Percentiles rank a stretch among this genome's conserved stretches.
Evolutionary conservation across 1,284 basidiomycete genomes (phyloP).

Genomic region (Athelia sp.): DNA sequence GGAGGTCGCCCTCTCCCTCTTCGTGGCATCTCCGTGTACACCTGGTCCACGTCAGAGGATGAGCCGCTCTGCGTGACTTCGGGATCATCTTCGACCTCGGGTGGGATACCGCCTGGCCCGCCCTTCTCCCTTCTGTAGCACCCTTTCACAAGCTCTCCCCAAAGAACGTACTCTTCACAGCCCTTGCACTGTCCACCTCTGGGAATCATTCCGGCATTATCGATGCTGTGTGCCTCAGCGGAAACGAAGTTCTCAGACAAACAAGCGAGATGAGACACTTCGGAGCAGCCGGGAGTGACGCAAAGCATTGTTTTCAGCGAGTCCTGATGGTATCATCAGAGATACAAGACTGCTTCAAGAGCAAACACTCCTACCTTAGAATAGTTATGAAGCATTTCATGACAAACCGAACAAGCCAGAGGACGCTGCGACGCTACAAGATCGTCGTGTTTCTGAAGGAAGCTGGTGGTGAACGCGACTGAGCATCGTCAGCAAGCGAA

Average conservation of each 20-base stretch:
- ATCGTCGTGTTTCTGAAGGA: conserved; percentile 48
- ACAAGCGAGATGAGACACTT: conserved; percentile 66
- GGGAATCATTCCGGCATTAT: conserved; percentile 46
- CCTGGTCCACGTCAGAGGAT: no score
- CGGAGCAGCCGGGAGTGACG: conserved; percentile 41
- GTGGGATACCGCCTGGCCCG: conserved; percentile 16
- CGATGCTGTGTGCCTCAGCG: not conserved
- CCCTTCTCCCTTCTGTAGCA: conserved; percentile 54
- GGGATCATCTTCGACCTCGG: conserved; percentile 18
- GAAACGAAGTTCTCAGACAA: conserved; percentile 52
- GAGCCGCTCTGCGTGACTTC: conserved; percentile 14
- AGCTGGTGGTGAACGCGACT: conserved; percentile 46
- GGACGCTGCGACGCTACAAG: conserved; percentile 28
- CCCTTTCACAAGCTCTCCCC: conserved; percentile 72
- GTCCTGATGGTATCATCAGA: conserved; percentile 35
- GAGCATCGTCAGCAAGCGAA: conserved; percentile 13
- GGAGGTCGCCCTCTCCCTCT: conserved; percentile 1
- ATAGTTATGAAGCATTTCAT: conserved; percentile 34
- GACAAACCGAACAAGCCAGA: conserved; percentile 52
- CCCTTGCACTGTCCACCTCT: conserved; percentile 55
- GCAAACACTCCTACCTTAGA: conserved; percentile 33
- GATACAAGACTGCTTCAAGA: conserved; percentile 1
- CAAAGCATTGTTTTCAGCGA: conserved; percentile 45
- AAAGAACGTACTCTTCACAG: conserved; percentile 54
- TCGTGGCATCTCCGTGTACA: not conserved